Base-by-base conservation (phyloP, 768 basidiomycete species). In the Mycena latifolia region DNA sequence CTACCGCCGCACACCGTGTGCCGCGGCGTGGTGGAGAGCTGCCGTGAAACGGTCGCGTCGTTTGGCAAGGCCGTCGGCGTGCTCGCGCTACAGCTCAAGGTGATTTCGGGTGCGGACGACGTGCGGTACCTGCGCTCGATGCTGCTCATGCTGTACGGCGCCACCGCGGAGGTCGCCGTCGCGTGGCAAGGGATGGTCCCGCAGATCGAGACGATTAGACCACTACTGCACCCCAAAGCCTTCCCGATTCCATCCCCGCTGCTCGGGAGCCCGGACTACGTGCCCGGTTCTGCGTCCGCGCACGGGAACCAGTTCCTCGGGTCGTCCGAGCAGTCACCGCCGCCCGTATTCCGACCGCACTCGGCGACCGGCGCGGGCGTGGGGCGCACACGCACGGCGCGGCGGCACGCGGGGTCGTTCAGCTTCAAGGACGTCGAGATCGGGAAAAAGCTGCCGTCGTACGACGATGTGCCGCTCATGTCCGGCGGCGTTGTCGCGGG, bases 321-420 rank as follows among this genome's bases (percentile, higher is more conserved):
- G 6, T 9, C 54, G 43, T 27, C 64, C 6, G 63, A 61, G 14
- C 55, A 63, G 15, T 47, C 67, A 6, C 52, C 61, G 33, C 63
- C 65, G 46, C 45, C 55, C 7, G 29, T 31, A 46, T 47, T 63
- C 54, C 64, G 61, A 11, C 11, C 41, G 57, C 61, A 60, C 52
- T 58, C 66, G 12, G 43, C 47, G 33, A 57, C 55, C 12, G 60
- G 52, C 48, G 52, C 39, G 12, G 62, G 54, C 43, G 70, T 61
- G 62, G 84, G 78, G 61, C 83, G 85, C 65, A 77, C 77, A 27
- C 88, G 88, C 28, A 89, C 86, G 53, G 85, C 88, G 25, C 84
- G 95, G 47, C 85, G 96, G 39, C 93, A 97, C 76, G 96, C 93
- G 7, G 96, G 96, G n/a, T 97, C 96, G 5, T 98, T 97, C 80